phyloP scores from a whole-genome alignment of 257 asterid species.

The Solanum chilense region DNA sequence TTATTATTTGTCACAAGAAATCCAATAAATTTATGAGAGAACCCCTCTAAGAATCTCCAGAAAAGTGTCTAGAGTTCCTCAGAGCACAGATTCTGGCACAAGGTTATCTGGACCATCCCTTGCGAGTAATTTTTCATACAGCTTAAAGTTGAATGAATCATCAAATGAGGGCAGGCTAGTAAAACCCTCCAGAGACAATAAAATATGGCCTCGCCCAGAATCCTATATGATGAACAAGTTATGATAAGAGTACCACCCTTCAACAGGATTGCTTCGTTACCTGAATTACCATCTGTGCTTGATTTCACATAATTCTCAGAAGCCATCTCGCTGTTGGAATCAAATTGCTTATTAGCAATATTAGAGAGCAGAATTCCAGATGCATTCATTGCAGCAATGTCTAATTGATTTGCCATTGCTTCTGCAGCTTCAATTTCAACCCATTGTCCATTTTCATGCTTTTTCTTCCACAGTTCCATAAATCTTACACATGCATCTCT shows the following conservation, averaged over 20 bases:
- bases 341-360: constrained; percentile 37
- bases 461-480: constrained; percentile 71
- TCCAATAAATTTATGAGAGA: not conserved
- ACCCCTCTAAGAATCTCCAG: not conserved
- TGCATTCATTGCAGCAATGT: constrained; percentile 43
- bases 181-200: not conserved
- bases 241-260: not conserved
- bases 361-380: constrained; percentile 54
- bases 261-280: constrained; percentile 22
- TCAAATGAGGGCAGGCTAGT: not conserved
- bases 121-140: not conserved
- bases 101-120: not conserved
- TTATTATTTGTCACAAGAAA: not conserved
- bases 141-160: not conserved
- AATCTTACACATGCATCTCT: constrained; percentile 90
- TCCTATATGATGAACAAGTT: not conserved
- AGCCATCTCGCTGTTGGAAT: constrained; percentile 30
- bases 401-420: constrained; percentile 35
- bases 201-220: not conserved
- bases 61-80: not conserved
- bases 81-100: not conserved
- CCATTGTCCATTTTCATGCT: constrained; percentile 93
- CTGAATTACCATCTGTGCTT: constrained; percentile 21
- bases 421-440: constrained; percentile 78
- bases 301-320: constrained; percentile 37